Base-by-base conservation (phyloP, 192 early-diverging fungal species). In the Coemansia sp. region DNA sequence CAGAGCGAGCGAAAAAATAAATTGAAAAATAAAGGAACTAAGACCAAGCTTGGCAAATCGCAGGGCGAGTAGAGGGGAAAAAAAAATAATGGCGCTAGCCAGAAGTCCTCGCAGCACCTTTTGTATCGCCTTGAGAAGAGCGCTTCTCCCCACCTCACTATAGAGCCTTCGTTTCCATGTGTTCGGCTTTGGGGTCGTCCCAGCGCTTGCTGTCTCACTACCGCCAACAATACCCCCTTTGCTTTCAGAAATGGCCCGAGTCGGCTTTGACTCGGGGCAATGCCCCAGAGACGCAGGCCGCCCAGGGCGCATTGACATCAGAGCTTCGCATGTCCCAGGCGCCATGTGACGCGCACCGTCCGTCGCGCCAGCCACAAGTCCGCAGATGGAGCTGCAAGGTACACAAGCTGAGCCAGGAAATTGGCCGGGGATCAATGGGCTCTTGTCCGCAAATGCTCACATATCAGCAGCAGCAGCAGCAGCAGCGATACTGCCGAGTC, bases 191-290 rank as follows among this genome's bases (percentile, higher is more conserved):
- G 56, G 56, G 56, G 32, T 32, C 32, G 9, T 25, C 3, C 12
- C 9, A 6, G 47, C 25, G 25, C 25, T 53, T 36, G 35, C 41
- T 58, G 56, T 27, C n/a, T 58, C 35, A 37, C 17, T 32, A 32
- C 17, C n/a, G n/a, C n/a, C 15, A 14, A 17, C 45, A 24, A 47
- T 7, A 20, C 5, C n/a, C 20, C 29, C 14, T 27, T 24, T 54
- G 51, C 35, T 37, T 58, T 58, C 56, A n/a, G 56, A 58, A 58
- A 58, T 58, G 56, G 56, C 56, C 56, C 56, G 56, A 37, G 27
- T 32, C 37, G 20, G 32, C 35, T 58, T 37, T 58, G 56, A 58
- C 56, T 58, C 56, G 56, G 56, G 56, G 35, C 32, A 58, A 37
- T 37, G 56, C 56, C 49, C 49, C 49, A 53, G 49, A 53, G 25